A percentile compares a stretch with the other conserved stretches of the same genome.
Conservation (phyloP, 768 basidiomycete genomes). For the Fomitopsis serialis region DNA sequence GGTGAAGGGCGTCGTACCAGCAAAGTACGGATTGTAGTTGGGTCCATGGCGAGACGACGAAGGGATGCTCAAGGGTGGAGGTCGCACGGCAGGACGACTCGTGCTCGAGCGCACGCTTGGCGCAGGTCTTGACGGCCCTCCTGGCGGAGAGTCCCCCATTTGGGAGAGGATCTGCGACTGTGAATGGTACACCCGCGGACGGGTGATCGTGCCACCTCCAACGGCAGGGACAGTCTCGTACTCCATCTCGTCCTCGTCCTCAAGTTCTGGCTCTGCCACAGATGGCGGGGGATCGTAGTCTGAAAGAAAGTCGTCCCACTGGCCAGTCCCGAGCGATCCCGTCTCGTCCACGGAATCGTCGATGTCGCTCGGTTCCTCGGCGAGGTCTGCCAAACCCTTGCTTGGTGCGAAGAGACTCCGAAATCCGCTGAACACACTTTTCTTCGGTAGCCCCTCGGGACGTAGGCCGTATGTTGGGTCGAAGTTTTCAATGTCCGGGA, state of each 20-base stretch:
- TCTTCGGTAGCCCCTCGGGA: constrained; percentile 84
- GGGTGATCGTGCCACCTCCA: constrained; percentile 82
- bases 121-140: not conserved
- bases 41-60: constrained; percentile 5
- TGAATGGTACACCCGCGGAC: constrained; percentile 81
- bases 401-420: constrained; percentile 64
- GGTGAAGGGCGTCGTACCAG: constrained; percentile 18
- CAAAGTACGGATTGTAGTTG: constrained; percentile 16
- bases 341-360: constrained; percentile 40
- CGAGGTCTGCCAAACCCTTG: constrained; percentile 69
- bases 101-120: constrained; percentile 1
- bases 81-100: constrained; percentile 3
- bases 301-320: constrained; percentile 62
- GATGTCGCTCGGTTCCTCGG: constrained; percentile 51
- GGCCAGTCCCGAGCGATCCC: constrained; percentile 56
- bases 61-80: not conserved
- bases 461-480: constrained; percentile 96
- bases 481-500: constrained; percentile 76
- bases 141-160: constrained; percentile 20
- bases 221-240: constrained; percentile 91
- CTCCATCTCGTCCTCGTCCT: constrained; percentile 40
- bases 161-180: constrained; percentile 68
- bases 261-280: constrained; percentile 22
- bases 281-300: constrained; percentile 41
- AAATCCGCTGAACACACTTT: constrained; percentile 77